These are phyloP conservation scores for Solanum hybrid DNA, from an alignment of 305 asterid species.

Conservation along the genomic window DNA sequence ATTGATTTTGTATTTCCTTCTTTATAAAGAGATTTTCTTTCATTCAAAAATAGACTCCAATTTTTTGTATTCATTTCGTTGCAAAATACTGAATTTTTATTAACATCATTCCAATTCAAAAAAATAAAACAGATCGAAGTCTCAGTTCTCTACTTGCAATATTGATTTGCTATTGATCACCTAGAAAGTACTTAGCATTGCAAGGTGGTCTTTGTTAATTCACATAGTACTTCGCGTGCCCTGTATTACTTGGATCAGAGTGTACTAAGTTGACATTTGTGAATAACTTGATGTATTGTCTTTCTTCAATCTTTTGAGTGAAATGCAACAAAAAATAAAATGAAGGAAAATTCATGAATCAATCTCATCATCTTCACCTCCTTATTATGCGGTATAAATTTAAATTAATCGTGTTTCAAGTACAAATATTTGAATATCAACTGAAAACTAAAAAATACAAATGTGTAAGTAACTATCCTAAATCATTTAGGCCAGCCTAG, in stretches of 20 bases:
- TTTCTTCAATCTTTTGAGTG: neutral
- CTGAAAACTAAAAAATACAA: neutral
- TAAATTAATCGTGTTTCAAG: rapidly evolving
- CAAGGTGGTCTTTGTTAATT: neutral
- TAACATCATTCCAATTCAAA: neutral
- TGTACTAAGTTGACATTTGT: neutral
- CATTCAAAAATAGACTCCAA: neutral
- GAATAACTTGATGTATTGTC: neutral
- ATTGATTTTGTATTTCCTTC: neutral
- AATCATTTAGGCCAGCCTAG: neutral
- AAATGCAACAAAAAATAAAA: neutral
- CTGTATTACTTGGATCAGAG: neutral
- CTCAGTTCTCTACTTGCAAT: neutral
- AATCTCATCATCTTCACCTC: neutral
- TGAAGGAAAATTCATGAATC: neutral
- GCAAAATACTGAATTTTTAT: neutral
- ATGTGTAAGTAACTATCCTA: neutral
- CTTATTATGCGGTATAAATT: neutral
- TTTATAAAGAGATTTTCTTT: too few species aligned
- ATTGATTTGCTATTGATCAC: neutral
- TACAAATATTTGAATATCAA: neutral
- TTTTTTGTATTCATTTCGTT: neutral
- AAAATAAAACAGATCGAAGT: neutral
- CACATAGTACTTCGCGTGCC: neutral
- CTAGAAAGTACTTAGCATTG: neutral